A percentile compares a stretch with the other conserved stretches of the same genome.
These are phyloP conservation scores for Diaporthe eres DNA, from an alignment of 2,329 filamentous ascomycete species.

Conservation along the genomic window DNA sequence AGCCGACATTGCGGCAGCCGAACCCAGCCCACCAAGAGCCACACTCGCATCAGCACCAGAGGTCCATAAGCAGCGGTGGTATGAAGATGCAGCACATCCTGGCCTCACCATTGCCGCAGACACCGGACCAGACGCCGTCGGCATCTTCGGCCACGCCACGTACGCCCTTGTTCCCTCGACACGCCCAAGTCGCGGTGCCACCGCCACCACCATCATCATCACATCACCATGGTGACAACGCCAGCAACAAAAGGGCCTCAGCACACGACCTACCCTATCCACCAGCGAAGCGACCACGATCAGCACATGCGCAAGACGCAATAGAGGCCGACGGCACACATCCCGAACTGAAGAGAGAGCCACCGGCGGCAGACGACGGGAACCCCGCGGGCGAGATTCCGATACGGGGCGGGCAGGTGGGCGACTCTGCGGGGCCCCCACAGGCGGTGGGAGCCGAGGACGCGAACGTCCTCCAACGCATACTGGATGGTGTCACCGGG, in stretches of 20 bases:
- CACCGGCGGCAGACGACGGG: not conserved
- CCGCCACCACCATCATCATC: constrained; percentile 10
- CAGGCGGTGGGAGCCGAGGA: constrained; percentile 8
- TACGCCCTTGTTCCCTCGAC: constrained; percentile 33
- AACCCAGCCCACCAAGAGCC: not conserved
- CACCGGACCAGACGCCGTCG: constrained; percentile 36
- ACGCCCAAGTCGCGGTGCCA: not conserved
- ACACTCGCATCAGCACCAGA: constrained; percentile 27
- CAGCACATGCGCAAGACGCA: constrained; percentile 15
- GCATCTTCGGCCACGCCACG: constrained; percentile 36
- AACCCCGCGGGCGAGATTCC: constrained; percentile 27
- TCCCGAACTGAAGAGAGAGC: constrained; percentile 27
- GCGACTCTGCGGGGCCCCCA: constrained; percentile 5
- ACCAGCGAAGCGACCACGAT: constrained; percentile 33
- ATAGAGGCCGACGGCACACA: not conserved
- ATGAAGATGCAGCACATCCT: constrained; percentile 37
- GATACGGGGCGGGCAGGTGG: constrained; percentile 30
- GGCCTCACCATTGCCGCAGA: constrained; percentile 37
- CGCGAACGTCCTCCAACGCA: constrained; percentile 33
- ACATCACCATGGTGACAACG: constrained; percentile 13
- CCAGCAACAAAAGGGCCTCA: constrained; percentile 31
- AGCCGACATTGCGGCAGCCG: not conserved
- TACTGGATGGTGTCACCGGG: constrained; percentile 34
- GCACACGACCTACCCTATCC: constrained; percentile 33
- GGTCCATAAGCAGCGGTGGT: constrained; percentile 29